Evolutionary conservation across 2,329 filamentous ascomycete species (phyloP).

Genomic region (Penicillium olsonii): DNA sequence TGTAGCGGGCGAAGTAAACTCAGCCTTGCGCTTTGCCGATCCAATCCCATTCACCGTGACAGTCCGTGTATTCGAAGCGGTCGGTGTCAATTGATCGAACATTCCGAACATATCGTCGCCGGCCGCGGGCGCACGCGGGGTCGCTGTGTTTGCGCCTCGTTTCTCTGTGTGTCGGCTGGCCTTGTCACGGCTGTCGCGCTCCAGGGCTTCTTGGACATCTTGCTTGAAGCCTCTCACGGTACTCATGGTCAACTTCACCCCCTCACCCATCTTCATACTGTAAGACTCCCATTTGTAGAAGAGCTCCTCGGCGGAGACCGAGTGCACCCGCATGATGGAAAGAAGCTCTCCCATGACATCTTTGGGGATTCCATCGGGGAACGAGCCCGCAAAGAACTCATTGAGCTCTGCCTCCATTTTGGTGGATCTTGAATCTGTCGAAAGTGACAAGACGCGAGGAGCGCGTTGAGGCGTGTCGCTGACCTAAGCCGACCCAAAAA

Average conservation of each 20-base stretch:
- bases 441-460: constrained; percentile 12
- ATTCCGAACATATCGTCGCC: constrained; percentile 80
- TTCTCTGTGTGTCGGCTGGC: constrained; percentile 62
- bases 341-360: constrained; percentile 80
- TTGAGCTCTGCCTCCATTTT: constrained; percentile 58
- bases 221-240: constrained; percentile 79
- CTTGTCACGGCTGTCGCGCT: constrained; percentile 72
- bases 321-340: constrained; percentile 83
- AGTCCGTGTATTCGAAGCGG: constrained; percentile 51
- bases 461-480: constrained; percentile 25
- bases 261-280: constrained; percentile 91
- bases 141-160: constrained; percentile 56
- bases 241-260: constrained; percentile 69
- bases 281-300: constrained; percentile 99
- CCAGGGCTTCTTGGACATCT: constrained; percentile 79
- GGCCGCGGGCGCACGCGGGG: constrained; percentile 57
- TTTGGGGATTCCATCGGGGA: constrained; percentile 62
- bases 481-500: constrained; percentile 21
- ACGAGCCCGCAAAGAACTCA: constrained; percentile 59
- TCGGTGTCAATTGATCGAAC: constrained; percentile 71
- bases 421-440: not conserved
- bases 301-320: constrained; percentile 77
- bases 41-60: constrained; percentile 35
- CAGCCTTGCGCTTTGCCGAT: constrained; percentile 56
- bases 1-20: constrained; percentile 49